Evolutionary conservation across 495 filamentous ascomycete genomes (phyloP).

Genomic region (Penicillium flavigenum): DNA sequence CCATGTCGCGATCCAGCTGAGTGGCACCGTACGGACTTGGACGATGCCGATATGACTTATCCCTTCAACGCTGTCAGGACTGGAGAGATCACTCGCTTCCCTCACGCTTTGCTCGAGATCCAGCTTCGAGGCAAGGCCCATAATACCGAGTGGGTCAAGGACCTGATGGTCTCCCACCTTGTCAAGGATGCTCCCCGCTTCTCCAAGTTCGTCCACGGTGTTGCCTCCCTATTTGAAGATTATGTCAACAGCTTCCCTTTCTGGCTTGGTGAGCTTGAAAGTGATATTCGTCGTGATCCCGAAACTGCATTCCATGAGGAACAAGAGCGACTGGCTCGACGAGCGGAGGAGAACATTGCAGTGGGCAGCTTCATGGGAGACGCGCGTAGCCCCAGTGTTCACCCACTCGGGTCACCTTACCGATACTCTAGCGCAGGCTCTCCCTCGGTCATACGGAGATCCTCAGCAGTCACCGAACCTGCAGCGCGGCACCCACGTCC

Average conservation of each 20-base stretch:
- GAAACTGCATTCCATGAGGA: slow-evolving; percentile 88
- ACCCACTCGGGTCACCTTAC: slow-evolving; percentile 58
- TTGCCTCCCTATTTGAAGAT: slow-evolving; percentile 89
- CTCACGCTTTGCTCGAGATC: slow-evolving; percentile 88
- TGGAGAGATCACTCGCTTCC: slow-evolving; percentile 90
- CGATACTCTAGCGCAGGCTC: slow-evolving; percentile 27
- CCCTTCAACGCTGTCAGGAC: slow-evolving; percentile 82
- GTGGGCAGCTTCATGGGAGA: slow-evolving; percentile 79
- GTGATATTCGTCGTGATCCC: slow-evolving; percentile 89
- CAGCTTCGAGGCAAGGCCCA: slow-evolving; percentile 77
- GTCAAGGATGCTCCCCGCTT: slow-evolving; percentile 87
- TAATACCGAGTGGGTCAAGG: slow-evolving; percentile 80
- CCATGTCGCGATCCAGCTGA: slow-evolving; percentile 83
- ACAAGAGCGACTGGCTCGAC: slow-evolving; percentile 74
- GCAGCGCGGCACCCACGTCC: slow-evolving; percentile 23
- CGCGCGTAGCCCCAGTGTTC: slow-evolving; percentile 46
- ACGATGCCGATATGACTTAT: slow-evolving; percentile 75
- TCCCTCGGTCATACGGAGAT: slow-evolving; percentile 23
- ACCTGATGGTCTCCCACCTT: slow-evolving; percentile 88
- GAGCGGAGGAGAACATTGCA: slow-evolving; percentile 80
- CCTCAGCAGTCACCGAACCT: slow-evolving; percentile 26
- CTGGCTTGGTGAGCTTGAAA: slow-evolving; percentile 88
- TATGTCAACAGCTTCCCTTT: slow-evolving; percentile 94
- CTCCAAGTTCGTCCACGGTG: slow-evolving; percentile 94
- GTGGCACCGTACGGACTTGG: slow-evolving; percentile 92